A percentile compares a stretch with the other conserved stretches of the same genome.
Evolutionary conservation across 2,329 filamentous ascomycete species (phyloP).

Genomic region (Zelopaecilomyces penicillatus): DNA sequence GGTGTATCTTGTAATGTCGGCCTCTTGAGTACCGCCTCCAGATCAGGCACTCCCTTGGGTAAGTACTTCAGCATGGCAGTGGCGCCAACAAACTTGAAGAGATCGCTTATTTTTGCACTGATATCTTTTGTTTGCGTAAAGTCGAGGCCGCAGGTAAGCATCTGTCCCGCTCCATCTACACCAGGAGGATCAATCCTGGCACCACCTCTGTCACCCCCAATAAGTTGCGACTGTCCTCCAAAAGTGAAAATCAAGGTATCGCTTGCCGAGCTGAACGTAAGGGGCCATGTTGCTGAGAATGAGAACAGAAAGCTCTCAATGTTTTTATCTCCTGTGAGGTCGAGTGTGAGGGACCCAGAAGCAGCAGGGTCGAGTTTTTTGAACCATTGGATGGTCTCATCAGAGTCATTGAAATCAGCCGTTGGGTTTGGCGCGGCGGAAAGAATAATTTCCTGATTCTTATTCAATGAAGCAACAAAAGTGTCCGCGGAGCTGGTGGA

Average conservation of each 20-base stretch:
- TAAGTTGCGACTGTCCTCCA: neutral
- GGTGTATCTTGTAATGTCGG: neutral
- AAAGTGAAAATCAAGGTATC: constrained; percentile 5
- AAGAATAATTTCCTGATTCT: constrained; percentile 3
- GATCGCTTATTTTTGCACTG: neutral
- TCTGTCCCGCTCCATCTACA: neutral
- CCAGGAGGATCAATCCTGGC: constrained; percentile 3
- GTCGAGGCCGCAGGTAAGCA: constrained; percentile 5
- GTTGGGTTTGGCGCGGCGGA: neutral
- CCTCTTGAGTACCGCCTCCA: neutral
- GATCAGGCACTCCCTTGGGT: neutral
- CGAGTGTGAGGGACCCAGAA: neutral
- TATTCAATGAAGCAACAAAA: constrained; percentile 4
- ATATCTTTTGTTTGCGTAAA: neutral
- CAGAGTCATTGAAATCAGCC: constrained; percentile 1
- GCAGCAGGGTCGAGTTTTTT: constrained; percentile 3
- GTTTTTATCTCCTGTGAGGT: neutral
- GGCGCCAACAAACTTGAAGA: constrained; percentile 3
- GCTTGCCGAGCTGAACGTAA: constrained; percentile 6
- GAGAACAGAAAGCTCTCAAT: constrained; percentile 1
- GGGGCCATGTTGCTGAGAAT: constrained; percentile 1
- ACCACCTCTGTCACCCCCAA: neutral
- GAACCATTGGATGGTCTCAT: constrained; percentile 6
- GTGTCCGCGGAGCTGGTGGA: constrained; percentile 1
- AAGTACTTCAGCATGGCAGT: neutral